Evolutionary conservation across 805 yeast genomes (phyloP).

Genomic region (Sugiyamaella smithiae): DNA sequence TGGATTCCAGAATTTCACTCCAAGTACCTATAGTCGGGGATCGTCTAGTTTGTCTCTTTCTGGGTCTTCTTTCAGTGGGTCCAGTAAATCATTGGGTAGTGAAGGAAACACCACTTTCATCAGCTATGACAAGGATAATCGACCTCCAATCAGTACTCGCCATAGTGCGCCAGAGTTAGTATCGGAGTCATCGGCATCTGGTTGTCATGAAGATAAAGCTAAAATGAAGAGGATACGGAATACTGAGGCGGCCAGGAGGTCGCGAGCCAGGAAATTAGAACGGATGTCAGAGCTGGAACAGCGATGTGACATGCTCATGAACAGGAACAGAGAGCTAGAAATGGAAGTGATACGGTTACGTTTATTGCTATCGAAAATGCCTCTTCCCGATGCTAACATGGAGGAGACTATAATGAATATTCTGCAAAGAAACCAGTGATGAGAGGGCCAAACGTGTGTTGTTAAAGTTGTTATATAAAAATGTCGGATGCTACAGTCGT

Average conservation of each 20-base stretch:
- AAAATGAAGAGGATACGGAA: conserved; percentile 82
- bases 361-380: conserved; percentile 14
- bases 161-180: conserved; percentile 1
- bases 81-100: neutral
- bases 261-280: conserved; percentile 90
- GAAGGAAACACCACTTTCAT: neutral
- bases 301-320: conserved; percentile 64
- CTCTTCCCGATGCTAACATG: neutral
- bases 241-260: conserved; percentile 85
- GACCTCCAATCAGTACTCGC: conserved; percentile 2
- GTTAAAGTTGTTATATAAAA: too few species aligned
- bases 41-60: neutral
- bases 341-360: conserved; percentile 21
- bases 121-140: conserved; percentile 1
- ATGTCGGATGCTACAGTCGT: conserved; percentile 1
- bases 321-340: conserved; percentile 25
- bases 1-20: neutral
- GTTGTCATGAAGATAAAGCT: conserved; percentile 40
- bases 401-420: conserved; percentile 2
- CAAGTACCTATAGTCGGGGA: neutral
- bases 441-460: too few species aligned
- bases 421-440: conserved; percentile 1
- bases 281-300: conserved; percentile 83
- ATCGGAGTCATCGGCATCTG: neutral
- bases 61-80: neutral